These are phyloP conservation scores for Liquidambar formosana DNA, from an alignment of 164 flowering plant species.

Conservation along the genomic window DNA sequence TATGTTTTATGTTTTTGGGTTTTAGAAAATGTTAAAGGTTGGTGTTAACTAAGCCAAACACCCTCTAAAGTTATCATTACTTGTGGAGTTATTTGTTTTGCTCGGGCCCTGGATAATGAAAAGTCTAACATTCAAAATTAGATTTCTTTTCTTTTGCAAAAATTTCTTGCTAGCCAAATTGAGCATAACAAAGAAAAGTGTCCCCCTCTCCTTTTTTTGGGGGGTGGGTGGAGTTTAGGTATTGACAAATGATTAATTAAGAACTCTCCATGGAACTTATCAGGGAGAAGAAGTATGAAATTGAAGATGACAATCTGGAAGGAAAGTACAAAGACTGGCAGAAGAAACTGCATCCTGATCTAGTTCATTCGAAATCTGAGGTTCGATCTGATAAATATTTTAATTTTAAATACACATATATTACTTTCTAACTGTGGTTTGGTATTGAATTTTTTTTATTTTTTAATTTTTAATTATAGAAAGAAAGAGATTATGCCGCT, in stretches of 20 bases:
- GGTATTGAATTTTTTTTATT: background rate
- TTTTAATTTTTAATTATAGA: slow-evolving; percentile 31
- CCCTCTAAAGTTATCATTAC: too few relatives aligned
- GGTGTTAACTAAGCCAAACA: too few relatives aligned
- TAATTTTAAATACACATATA: background rate
- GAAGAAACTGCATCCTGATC: slow-evolving; percentile 95
- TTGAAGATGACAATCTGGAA: slow-evolving; percentile 58
- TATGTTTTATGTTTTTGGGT: background rate
- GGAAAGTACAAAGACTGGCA: slow-evolving; percentile 93
- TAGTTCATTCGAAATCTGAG: slow-evolving; percentile 91
- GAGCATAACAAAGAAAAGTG: too few relatives aligned
- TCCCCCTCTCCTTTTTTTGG: too few relatives aligned
- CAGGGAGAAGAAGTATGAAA: slow-evolving; percentile 67
- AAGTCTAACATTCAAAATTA: background rate
- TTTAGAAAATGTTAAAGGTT: too few relatives aligned
- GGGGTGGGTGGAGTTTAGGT: too few relatives aligned
- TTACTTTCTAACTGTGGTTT: background rate
- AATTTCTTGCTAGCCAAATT: background rate
- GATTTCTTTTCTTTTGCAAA: background rate
- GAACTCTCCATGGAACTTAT: background rate
- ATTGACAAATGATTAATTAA: background rate
- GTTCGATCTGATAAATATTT: slow-evolving; percentile 31
- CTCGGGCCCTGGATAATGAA: background rate
- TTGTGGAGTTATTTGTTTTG: too few relatives aligned
- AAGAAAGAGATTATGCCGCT: slow-evolving; percentile 87